phyloP scores from a whole-genome alignment of 1,284 basidiomycete genomes.

The Stygiomarasmius scandens region DNA sequence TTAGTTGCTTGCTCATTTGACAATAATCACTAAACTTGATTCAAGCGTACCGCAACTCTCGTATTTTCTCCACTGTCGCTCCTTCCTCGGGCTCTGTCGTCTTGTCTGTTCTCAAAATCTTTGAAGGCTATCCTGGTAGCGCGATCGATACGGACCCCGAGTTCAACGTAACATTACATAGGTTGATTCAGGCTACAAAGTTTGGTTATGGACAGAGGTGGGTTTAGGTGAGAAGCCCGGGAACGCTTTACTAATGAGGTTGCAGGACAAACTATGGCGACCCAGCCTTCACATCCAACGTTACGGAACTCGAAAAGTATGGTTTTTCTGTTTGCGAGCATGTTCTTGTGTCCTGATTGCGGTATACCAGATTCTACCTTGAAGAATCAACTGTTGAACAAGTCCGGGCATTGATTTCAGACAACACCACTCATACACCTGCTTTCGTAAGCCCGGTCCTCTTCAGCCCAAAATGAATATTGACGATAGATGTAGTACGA shows the following conservation, averaged over 20 bases:
- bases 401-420: slow-evolving; percentile 21
- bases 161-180: slow-evolving; percentile 33
- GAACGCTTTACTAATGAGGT: too few species aligned
- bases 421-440: slow-evolving; percentile 24
- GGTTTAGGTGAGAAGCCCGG: too few species aligned
- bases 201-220: slow-evolving; percentile 32
- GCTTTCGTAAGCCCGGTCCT: slow-evolving; percentile 6
- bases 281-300: slow-evolving; percentile 31
- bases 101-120: slow-evolving; percentile 33
- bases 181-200: slow-evolving; percentile 45
- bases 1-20: too few species aligned
- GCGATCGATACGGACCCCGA: slow-evolving; percentile 19
- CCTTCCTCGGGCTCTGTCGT: slow-evolving; percentile 50
- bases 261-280: slow-evolving; percentile 25
- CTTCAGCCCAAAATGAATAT: neutral
- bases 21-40: too few species aligned
- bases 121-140: slow-evolving; percentile 25
- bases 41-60: slow-evolving; percentile 43
- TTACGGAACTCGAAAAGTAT: slow-evolving; percentile 22
- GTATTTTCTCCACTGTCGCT: slow-evolving; percentile 55
- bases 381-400: slow-evolving; percentile 16
- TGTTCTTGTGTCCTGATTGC: too few species aligned
- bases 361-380: slow-evolving; percentile 19
- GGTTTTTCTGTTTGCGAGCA: too few species aligned
- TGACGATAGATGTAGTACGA: slow-evolving; percentile 18